A percentile compares a stretch with the other conserved stretches of the same genome.
phyloP scores from a whole-genome alignment of 2,329 filamentous ascomycete genomes.

The Alternaria atra region DNA sequence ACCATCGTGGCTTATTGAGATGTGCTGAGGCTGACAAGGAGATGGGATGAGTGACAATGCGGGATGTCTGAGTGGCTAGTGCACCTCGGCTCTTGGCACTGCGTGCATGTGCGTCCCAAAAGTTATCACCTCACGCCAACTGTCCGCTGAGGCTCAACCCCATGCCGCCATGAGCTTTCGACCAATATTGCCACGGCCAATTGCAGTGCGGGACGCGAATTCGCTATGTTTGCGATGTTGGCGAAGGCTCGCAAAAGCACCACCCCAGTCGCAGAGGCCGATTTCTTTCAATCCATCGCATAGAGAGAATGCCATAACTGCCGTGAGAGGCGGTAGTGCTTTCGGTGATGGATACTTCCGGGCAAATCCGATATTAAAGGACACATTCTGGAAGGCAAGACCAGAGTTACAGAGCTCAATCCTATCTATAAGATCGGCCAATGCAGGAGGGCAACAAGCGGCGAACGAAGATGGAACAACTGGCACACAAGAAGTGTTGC shows the following conservation, averaged over 20 bases:
- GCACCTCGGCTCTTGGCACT: constrained; percentile 11
- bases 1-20: background rate
- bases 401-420: constrained; percentile 46
- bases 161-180: constrained; percentile 51
- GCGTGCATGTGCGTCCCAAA: constrained; percentile 14
- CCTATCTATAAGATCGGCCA: constrained; percentile 20
- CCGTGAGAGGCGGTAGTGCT: constrained; percentile 39
- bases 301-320: constrained; percentile 41
- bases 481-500: constrained; percentile 39
- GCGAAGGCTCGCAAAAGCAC: constrained; percentile 37
- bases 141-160: constrained; percentile 10
- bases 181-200: constrained; percentile 42
- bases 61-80: constrained; percentile 9
- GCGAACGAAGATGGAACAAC: constrained; percentile 18
- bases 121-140: constrained; percentile 6
- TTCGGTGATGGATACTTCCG: constrained; percentile 53
- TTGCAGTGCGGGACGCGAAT: constrained; percentile 39
- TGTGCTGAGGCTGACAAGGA: background rate
- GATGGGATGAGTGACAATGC: constrained; percentile 1
- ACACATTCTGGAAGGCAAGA: constrained; percentile 40
- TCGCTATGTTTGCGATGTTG: constrained; percentile 48
- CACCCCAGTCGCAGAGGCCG: constrained; percentile 32
- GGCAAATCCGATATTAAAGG: constrained; percentile 47
- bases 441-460: constrained; percentile 13
- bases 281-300: constrained; percentile 40